Percentiles rank a stretch among this genome's conserved stretches.
Evolutionary conservation across 2,329 filamentous ascomycete genomes (phyloP).

Genomic region (Cladosporium phlei): DNA sequence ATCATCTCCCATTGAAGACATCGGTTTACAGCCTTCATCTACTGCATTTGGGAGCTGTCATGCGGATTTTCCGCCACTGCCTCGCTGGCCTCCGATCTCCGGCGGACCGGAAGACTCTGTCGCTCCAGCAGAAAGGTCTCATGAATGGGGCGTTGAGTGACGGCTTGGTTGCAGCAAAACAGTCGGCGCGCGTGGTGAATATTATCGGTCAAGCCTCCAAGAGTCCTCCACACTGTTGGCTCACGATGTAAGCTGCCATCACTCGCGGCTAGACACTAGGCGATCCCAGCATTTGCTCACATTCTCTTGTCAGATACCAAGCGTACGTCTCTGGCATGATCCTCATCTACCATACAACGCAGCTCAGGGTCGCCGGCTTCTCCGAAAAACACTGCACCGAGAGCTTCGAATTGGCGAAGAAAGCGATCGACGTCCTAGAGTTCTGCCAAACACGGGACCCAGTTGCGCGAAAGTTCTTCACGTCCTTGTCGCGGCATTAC

Average conservation of each 20-base stretch:
- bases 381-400: not conserved
- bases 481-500: not conserved
- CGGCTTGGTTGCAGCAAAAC: not conserved
- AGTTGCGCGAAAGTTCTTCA: not conserved
- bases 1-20: not conserved
- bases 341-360: not conserved
- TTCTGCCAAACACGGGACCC: slow-evolving; percentile 3
- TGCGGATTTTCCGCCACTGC: slow-evolving; percentile 7
- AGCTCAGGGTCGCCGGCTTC: not conserved
- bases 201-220: not conserved
- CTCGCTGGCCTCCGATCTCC: not conserved
- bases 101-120: not conserved
- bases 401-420: not conserved
- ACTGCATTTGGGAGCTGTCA: slow-evolving; percentile 1
- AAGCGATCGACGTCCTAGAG: not conserved
- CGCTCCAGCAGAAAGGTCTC: not conserved
- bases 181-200: not conserved
- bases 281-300: no score
- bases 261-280: no score
- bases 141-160: not conserved
- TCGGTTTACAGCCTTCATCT: slow-evolving; percentile 8
- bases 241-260: slow-evolving; percentile 8
- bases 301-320: slow-evolving; percentile 1
- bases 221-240: slow-evolving; percentile 4
- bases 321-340: slow-evolving; percentile 10